Evolutionary conservation across 768 basidiomycete genomes (phyloP), one percentile per base, ranked within the genome.

Genomic region (Suillus clintonianus): DNA sequence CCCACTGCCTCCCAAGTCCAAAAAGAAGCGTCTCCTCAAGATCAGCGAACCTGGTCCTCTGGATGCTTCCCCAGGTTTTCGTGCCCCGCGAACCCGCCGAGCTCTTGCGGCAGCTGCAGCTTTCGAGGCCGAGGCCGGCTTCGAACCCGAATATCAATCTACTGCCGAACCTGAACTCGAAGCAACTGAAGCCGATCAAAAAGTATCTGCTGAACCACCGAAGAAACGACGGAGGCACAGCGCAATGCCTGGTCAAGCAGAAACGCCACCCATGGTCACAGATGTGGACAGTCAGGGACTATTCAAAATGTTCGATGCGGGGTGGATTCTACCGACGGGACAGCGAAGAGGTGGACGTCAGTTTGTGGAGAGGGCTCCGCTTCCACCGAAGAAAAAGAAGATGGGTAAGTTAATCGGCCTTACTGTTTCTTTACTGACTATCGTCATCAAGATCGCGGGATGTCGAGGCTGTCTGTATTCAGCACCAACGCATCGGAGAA

Each of bases 281-380:
- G 81, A 87, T 47, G 86, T 96, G 37, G 90, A 90, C 71, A 82
- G 84, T 48, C 83, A 85, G 61, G 84, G 84, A 48, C 89, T 89
- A 22, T 97, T 97, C 80, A 85, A 81, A 71, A 76, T 89, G 77
- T 97, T 97, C 77, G 89, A 97, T 63, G 80, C 82, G 27, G 95
- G 95, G 0, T 96, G 94, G 94, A 92, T 97, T 9, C 77, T 96
- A 15, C 91, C 93, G 27, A 80, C 86, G 3, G 91, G 90, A 39
- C 84, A 87, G 59, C 84, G 86, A 67, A 83, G 94, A 37, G 84
- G 87, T 36, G 86, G 87, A 24, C 79, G 90, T 15, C 73, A 76
- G 24, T 71, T 79, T 15, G 65, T 81, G 11, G 86, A 87, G 30
- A 78, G 81, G 43, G 75, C 73, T n/a, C 68, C 72, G 4, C 65